These are phyloP conservation scores for Zygosaccharomyces kombuchaensis DNA, from an alignment of 805 yeast genomes.

Conservation along the genomic window DNA sequence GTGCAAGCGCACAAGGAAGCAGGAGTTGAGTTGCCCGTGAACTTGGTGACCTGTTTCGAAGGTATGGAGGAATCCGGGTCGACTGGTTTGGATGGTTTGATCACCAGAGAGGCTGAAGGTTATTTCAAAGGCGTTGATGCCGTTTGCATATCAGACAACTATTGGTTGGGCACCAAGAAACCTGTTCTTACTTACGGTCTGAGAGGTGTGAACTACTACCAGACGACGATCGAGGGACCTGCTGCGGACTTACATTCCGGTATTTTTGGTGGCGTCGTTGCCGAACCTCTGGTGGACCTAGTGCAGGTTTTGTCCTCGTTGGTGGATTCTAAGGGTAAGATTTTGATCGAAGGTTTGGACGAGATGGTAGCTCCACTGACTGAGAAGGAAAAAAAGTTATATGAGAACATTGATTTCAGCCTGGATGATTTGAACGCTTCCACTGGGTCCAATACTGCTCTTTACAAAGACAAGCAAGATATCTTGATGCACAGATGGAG, in stretches of 20 bases:
- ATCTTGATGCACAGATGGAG: constrained; percentile 99
- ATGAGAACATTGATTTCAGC: constrained; percentile 81
- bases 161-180: constrained; percentile 96
- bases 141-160: constrained; percentile 93
- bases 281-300: constrained; percentile 96
- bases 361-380: constrained; percentile 96
- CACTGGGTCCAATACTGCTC: constrained; percentile 79
- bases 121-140: constrained; percentile 90
- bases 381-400: constrained; percentile 68
- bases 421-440: constrained; percentile 83
- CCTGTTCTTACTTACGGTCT: constrained; percentile 97
- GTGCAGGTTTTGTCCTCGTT: constrained; percentile 69
- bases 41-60: constrained; percentile 88
- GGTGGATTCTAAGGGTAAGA: constrained; percentile 79
- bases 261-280: constrained; percentile 93
- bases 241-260: constrained; percentile 97
- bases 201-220: constrained; percentile 94
- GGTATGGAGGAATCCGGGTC: constrained; percentile 99
- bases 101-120: constrained; percentile 67
- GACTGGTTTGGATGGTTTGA: constrained; percentile 79
- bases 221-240: constrained; percentile 79
- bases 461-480: constrained; percentile 71
- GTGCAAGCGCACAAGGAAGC: constrained; percentile 85
- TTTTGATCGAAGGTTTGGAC: constrained; percentile 78
- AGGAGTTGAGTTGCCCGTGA: constrained; percentile 87